A percentile compares a stretch with the other conserved stretches of the same genome.
Evolutionary conservation across 1,139 yeast genomes (phyloP).

Genomic region (Suhomyces chickasaworum): DNA sequence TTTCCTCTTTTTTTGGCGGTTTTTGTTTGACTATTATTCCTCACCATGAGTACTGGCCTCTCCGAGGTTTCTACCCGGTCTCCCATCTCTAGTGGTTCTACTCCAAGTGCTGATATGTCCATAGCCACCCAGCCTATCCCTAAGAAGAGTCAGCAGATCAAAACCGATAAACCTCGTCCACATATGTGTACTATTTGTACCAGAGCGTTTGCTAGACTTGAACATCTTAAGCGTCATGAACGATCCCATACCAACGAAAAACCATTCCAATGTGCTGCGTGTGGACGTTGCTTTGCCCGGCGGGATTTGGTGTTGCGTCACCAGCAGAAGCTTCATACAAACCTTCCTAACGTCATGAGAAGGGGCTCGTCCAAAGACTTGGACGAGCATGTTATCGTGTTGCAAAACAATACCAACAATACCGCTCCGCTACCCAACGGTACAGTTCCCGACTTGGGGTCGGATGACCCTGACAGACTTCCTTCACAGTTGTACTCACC

Average conservation of each 20-base stretch:
- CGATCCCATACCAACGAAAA: constrained; percentile 38
- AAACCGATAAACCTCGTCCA: constrained; percentile 58
- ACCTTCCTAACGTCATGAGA: constrained; percentile 23
- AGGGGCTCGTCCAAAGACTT: constrained; percentile 21
- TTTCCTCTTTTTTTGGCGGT: not conserved
- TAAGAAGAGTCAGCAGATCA: constrained; percentile 77
- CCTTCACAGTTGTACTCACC: constrained; percentile 22
- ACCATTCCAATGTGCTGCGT: constrained; percentile 50
- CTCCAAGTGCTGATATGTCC: constrained; percentile 11
- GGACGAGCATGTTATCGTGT: constrained; percentile 45
- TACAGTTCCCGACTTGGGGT: constrained; percentile 11
- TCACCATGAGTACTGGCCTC: constrained; percentile 7
- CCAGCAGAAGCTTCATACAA: constrained; percentile 41
- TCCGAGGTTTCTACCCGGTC: constrained; percentile 10
- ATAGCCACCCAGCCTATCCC: constrained; percentile 69
- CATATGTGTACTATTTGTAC: constrained; percentile 35
- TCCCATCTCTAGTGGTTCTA: constrained; percentile 10
- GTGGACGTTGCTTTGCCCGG: constrained; percentile 53
- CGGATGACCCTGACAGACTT: constrained; percentile 3
- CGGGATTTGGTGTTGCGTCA: constrained; percentile 51
- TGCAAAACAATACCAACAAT: constrained; percentile 45
- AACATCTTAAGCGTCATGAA: constrained; percentile 37
- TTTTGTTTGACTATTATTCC: not conserved
- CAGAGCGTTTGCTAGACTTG: constrained; percentile 36
- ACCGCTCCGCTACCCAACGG: constrained; percentile 45